A percentile compares a stretch with the other conserved stretches of the same genome.
phyloP scores from a whole-genome alignment of 2,329 filamentous ascomycete species.

The Scedosporium apiospermum region DNA sequence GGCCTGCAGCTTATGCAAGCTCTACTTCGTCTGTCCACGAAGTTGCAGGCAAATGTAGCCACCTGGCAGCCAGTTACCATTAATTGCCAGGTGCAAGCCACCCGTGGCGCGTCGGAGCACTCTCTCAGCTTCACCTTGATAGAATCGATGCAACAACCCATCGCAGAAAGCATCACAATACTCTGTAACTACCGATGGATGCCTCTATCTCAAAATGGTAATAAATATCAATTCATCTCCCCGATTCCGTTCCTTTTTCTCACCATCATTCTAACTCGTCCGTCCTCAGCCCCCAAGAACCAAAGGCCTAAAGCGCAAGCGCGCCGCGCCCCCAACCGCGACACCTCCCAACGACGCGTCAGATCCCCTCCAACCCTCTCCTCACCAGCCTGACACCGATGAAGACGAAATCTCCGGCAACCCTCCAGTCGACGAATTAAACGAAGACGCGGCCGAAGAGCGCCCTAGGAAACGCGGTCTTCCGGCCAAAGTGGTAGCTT shows the following conservation, averaged over 20 bases:
- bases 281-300: slow-evolving; percentile 16
- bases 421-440: slow-evolving; percentile 6
- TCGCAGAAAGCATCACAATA: background rate
- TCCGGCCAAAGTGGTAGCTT: slow-evolving; percentile 2
- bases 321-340: slow-evolving; percentile 32
- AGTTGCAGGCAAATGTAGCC: no score
- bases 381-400: slow-evolving; percentile 8
- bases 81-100: background rate
- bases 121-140: background rate
- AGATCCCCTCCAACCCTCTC: background rate
- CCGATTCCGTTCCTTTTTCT: background rate
- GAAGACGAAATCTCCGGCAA: slow-evolving; percentile 12
- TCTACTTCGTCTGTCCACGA: no score
- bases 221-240: background rate
- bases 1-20: no score
- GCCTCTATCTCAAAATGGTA: background rate
- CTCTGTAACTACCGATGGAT: background rate
- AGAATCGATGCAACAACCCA: background rate
- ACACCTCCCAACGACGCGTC: slow-evolving; percentile 16
- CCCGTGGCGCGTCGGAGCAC: background rate
- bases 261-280: background rate
- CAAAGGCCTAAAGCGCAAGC: slow-evolving; percentile 30
- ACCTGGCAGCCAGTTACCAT: background rate
- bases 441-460: slow-evolving; percentile 10
- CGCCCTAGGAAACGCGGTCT: slow-evolving; percentile 5